These are phyloP conservation scores for Exophiala spinifera DNA, from an alignment of 2,329 filamentous ascomycete species.

Conservation along the genomic window DNA sequence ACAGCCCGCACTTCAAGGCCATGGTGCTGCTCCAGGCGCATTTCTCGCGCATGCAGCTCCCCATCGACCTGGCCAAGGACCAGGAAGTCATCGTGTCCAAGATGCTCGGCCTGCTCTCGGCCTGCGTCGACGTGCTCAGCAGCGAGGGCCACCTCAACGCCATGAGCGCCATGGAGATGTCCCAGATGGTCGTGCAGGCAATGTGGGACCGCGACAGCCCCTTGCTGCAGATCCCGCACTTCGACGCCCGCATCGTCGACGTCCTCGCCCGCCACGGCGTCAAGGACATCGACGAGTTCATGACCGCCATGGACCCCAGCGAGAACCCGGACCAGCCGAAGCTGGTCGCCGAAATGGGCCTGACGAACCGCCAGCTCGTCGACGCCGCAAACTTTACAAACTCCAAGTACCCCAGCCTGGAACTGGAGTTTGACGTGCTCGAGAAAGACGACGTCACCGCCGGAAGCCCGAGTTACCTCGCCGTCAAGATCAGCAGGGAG, in stretches of 20 bases:
- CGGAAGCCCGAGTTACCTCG: slow-evolving; percentile 76
- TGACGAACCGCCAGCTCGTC: slow-evolving; percentile 76
- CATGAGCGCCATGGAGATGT: slow-evolving; percentile 98
- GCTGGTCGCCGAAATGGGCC: slow-evolving; percentile 69
- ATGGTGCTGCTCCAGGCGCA: slow-evolving; percentile 97
- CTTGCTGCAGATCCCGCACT: slow-evolving; percentile 96
- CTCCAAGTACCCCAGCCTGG: slow-evolving; percentile 90
- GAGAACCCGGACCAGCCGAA: slow-evolving; percentile 79
- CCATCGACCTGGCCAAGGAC: slow-evolving; percentile 92
- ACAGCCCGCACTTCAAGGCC: slow-evolving; percentile 97
- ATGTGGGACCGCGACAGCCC: slow-evolving; percentile 99
- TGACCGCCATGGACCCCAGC: slow-evolving; percentile 96
- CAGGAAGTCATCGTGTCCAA: slow-evolving; percentile 85
- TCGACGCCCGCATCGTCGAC: slow-evolving; percentile 70
- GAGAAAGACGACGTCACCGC: slow-evolving; percentile 77
- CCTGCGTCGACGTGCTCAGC: slow-evolving; percentile 89
- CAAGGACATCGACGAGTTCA: slow-evolving; percentile 95
- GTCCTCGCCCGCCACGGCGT: slow-evolving; percentile 53
- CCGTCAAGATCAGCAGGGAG: slow-evolving; percentile 72
- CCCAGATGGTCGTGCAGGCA: slow-evolving; percentile 96
- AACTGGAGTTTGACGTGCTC: slow-evolving; percentile 82
- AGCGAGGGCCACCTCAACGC: slow-evolving; percentile 95
- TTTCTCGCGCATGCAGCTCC: slow-evolving; percentile 94
- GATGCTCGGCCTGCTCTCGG: slow-evolving; percentile 81
- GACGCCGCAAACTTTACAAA: slow-evolving; percentile 96